Conservation (phyloP, 768 basidiomycete genomes). For the Boletus barrowsii region DNA sequence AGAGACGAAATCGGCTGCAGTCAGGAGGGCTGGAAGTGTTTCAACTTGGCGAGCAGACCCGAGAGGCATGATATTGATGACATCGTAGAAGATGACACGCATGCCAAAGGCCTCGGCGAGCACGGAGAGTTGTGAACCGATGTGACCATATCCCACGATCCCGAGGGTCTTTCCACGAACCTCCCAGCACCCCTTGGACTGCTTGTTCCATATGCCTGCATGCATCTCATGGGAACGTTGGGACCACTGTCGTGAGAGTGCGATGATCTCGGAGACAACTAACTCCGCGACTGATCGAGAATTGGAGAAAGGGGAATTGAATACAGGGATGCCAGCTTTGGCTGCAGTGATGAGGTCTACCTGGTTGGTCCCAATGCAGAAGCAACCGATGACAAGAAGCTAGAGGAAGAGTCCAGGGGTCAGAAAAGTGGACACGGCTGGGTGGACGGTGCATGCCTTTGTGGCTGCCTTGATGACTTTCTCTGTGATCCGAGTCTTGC, state of each 20-base stretch:
- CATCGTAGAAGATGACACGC: constrained; percentile 92
- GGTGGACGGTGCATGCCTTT: constrained; percentile 51
- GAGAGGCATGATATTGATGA: constrained; percentile 95
- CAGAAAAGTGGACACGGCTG: background rate
- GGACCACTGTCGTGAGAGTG: constrained; percentile 89
- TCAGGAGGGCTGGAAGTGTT: constrained; percentile 67
- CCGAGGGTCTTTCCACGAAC: constrained; percentile 96
- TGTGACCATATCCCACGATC: constrained; percentile 98
- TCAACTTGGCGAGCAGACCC: constrained; percentile 92
- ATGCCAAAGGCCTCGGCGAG: constrained; percentile 96
- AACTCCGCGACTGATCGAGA: constrained; percentile 98
- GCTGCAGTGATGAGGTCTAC: constrained; percentile 86
- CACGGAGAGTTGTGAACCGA: constrained; percentile 94
- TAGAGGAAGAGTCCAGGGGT: constrained; percentile 29
- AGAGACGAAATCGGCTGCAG: constrained; percentile 87
- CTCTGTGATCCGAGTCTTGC: constrained; percentile 95
- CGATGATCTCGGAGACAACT: constrained; percentile 90
- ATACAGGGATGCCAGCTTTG: constrained; percentile 90
- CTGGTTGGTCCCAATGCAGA: constrained; percentile 99
- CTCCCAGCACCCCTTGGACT: constrained; percentile 98
- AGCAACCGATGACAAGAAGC: constrained; percentile 96
- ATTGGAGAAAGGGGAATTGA: constrained; percentile 99
- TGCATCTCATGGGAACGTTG: constrained; percentile 88
- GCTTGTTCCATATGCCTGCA: constrained; percentile 95
- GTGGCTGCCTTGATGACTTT: constrained; percentile 82